These are phyloP conservation scores for Pythium vanterpoolii DNA, from an alignment of 352 stramenopile species.

Conservation along the genomic window DNA sequence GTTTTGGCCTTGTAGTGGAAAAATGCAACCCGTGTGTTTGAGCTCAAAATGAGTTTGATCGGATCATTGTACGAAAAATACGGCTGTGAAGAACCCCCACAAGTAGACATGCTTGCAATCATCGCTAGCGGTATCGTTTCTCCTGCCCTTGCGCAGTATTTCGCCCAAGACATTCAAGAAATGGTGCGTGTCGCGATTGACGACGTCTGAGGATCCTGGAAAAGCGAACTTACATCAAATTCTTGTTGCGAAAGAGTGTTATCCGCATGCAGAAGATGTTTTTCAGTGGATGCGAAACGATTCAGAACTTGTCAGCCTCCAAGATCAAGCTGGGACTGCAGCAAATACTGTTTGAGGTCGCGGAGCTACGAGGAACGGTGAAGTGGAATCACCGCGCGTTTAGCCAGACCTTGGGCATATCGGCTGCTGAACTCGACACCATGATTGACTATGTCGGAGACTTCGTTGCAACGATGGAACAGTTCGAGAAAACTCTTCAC, in stretches of 20 bases:
- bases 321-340: constrained; percentile 17
- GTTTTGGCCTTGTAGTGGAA: constrained; percentile 44
- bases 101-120: constrained; percentile 71
- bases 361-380: constrained; percentile 32
- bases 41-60: constrained; percentile 74
- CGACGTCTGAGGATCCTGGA: neutral
- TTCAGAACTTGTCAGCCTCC: constrained; percentile 6
- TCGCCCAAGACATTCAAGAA: constrained; percentile 81
- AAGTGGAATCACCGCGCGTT: constrained; percentile 44
- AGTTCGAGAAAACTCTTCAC: constrained; percentile 37
- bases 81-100: constrained; percentile 50
- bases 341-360: constrained; percentile 14
- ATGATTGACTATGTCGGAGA: constrained; percentile 31
- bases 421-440: constrained; percentile 29
- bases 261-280: constrained; percentile 29
- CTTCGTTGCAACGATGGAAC: constrained; percentile 43
- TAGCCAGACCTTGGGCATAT: constrained; percentile 35
- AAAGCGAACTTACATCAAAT: neutral
- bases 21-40: constrained; percentile 70
- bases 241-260: constrained; percentile 8
- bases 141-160: constrained; percentile 69
- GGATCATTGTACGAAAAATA: constrained; percentile 80
- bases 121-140: constrained; percentile 54
- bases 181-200: constrained; percentile 34
- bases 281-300: constrained; percentile 20